These are phyloP conservation scores for Cyberlindnera misumaiensis DNA, from an alignment of 805 yeast genomes.

Conservation along the genomic window DNA sequence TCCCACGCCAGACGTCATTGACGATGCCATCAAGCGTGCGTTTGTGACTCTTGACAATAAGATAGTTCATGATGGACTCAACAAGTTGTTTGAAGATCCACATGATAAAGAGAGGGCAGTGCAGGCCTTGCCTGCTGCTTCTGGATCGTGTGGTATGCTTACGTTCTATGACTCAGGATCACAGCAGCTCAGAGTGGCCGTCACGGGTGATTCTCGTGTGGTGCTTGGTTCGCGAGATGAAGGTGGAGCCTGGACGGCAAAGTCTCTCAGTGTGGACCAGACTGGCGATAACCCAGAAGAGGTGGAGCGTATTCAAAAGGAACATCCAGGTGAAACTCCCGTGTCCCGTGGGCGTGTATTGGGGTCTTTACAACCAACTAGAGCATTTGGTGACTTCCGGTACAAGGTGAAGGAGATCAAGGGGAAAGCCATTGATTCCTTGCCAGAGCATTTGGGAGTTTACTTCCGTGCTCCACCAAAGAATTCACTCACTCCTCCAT, in stretches of 20 bases:
- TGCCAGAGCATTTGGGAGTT: constrained; percentile 74
- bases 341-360: constrained; percentile 82
- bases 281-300: constrained; percentile 90
- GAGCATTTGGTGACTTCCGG: constrained; percentile 97
- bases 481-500: constrained; percentile 82
- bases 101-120: constrained; percentile 47
- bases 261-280: constrained; percentile 82
- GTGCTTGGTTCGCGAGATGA: constrained; percentile 67
- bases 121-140: constrained; percentile 82
- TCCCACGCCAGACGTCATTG: constrained; percentile 67
- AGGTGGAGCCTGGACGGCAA: constrained; percentile 76
- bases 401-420: constrained; percentile 68
- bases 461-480: constrained; percentile 77
- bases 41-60: constrained; percentile 81
- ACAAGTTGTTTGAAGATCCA: constrained; percentile 60
- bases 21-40: constrained; percentile 73
- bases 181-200: constrained; percentile 75
- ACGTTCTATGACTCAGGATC: constrained; percentile 79
- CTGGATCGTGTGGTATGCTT: constrained; percentile 90
- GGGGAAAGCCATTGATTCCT: constrained; percentile 37
- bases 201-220: constrained; percentile 94
- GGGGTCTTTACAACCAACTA: constrained; percentile 89
- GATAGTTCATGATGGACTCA: constrained; percentile 70
- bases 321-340: constrained; percentile 81
- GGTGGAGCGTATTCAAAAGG: constrained; percentile 71